These are phyloP conservation scores for Shiraia sp. DNA, from an alignment of 2,329 filamentous ascomycete species.

Conservation along the genomic window DNA sequence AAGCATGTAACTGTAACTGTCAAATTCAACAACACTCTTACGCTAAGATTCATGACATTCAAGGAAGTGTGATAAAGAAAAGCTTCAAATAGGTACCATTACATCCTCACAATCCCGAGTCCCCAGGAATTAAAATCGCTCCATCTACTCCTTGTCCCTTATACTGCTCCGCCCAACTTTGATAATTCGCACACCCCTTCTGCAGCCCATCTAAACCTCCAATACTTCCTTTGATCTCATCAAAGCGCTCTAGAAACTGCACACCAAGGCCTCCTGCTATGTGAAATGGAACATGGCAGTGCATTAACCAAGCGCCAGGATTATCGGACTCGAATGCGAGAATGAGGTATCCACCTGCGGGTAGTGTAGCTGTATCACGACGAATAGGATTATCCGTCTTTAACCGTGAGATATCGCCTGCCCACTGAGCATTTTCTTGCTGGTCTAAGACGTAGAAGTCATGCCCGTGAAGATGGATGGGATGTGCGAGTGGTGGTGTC, in stretches of 20 bases:
- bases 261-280: constrained; percentile 50
- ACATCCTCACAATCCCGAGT: constrained; percentile 11
- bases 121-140: constrained; percentile 18
- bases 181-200: constrained; percentile 34
- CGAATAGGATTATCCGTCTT: constrained; percentile 40
- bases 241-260: constrained; percentile 56
- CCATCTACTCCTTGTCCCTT: constrained; percentile 13
- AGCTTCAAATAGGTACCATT: too few species aligned
- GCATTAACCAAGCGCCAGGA: constrained; percentile 45
- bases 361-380: constrained; percentile 43
- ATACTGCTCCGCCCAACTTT: constrained; percentile 5
- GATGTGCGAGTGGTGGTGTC: constrained; percentile 39
- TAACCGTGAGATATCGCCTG: constrained; percentile 35
- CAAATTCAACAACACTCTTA: too few species aligned
- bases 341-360: constrained; percentile 38
- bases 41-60: too few species aligned
- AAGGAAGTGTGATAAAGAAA: too few species aligned
- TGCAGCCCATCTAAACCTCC: constrained; percentile 26
- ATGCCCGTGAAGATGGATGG: constrained; percentile 49
- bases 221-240: constrained; percentile 25
- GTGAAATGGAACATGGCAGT: constrained; percentile 46
- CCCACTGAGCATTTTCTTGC: constrained; percentile 27
- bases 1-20: too few species aligned
- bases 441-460: constrained; percentile 48
- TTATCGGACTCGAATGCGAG: constrained; percentile 45